A percentile compares a stretch with the other conserved stretches of the same genome.
Evolutionary conservation across 768 basidiomycete genomes (phyloP).

Genomic region (Kwoniella europaea): DNA sequence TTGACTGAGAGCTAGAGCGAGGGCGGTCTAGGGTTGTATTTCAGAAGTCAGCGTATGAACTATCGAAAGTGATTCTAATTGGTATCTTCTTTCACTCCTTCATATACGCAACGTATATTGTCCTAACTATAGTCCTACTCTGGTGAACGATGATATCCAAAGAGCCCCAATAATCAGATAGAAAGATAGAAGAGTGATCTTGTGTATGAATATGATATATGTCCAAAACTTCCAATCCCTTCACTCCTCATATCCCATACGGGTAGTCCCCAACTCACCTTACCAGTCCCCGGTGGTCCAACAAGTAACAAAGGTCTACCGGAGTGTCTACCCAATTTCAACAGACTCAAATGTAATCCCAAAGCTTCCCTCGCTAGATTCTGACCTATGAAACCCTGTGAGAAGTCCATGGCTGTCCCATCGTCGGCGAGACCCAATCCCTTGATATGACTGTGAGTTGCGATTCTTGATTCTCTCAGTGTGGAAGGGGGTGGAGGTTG

Average conservation of each 20-base stretch:
- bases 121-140: too few species aligned
- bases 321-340: slow-evolving; percentile 61
- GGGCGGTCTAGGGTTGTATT: slow-evolving; percentile 67
- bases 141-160: too few species aligned
- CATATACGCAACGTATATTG: too few species aligned
- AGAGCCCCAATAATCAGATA: too few species aligned
- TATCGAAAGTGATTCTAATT: too few species aligned
- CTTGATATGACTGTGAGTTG: slow-evolving; percentile 91
- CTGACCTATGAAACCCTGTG: slow-evolving; percentile 90
- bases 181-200: too few species aligned
- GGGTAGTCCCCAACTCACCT: slow-evolving; percentile 57
- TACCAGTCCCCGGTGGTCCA: slow-evolving; percentile 96
- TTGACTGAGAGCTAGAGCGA: slow-evolving; percentile 92
- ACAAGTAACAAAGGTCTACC: slow-evolving; percentile 90
- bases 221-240: too few species aligned
- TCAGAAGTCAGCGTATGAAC: background rate
- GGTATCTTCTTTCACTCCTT: too few species aligned
- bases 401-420: slow-evolving; percentile 73
- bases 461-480: slow-evolving; percentile 52
- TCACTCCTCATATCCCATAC: too few species aligned
- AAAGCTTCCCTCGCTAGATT: slow-evolving; percentile 75
- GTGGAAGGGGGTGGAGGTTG: slow-evolving; percentile 52
- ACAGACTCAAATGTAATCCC: slow-evolving; percentile 53
- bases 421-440: slow-evolving; percentile 87
- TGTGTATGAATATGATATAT: too few species aligned